Percentiles rank a stretch among this genome's conserved stretches.
Evolutionary conservation across 768 basidiomycete species (phyloP).

Genomic region (Tylopilus felleus): DNA sequence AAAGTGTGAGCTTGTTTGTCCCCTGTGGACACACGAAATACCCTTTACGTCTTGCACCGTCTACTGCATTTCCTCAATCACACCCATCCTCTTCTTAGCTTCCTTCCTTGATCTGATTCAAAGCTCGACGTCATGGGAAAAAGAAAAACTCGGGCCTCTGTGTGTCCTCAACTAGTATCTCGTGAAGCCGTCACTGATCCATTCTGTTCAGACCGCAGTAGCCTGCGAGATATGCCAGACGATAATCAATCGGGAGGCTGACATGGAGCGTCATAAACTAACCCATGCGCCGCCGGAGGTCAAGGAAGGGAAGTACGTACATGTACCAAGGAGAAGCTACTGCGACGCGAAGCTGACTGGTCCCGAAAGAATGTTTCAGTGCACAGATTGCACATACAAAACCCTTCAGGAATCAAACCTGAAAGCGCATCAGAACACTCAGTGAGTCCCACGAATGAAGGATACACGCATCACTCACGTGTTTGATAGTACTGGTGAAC

Average conservation of each 20-base stretch:
- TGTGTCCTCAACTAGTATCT: slow-evolving; percentile 1
- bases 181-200: neutral
- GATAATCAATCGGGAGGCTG: slow-evolving; percentile 22
- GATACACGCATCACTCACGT: neutral
- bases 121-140: neutral
- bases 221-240: slow-evolving; percentile 15
- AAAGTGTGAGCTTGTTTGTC: neutral
- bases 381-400: slow-evolving; percentile 22
- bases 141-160: neutral
- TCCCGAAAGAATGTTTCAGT: slow-evolving; percentile 23
- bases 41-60: neutral
- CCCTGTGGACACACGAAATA: neutral
- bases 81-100: neutral
- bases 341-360: neutral
- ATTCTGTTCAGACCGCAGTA: slow-evolving; percentile 1
- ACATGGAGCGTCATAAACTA: slow-evolving; percentile 27
- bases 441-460: slow-evolving; percentile 22
- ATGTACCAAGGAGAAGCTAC: too few relatives aligned
- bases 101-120: neutral
- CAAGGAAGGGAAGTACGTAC: slow-evolving; percentile 25
- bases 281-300: slow-evolving; percentile 21
- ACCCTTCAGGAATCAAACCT: slow-evolving; percentile 30
- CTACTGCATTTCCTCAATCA: too few relatives aligned
- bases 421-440: slow-evolving; percentile 23
- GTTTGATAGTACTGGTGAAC: slow-evolving; percentile 8